Percentiles rank a stretch among this genome's conserved stretches.
Evolutionary conservation across 768 basidiomycete genomes (phyloP).

Genomic region (Kwoniella shandongensis): DNA sequence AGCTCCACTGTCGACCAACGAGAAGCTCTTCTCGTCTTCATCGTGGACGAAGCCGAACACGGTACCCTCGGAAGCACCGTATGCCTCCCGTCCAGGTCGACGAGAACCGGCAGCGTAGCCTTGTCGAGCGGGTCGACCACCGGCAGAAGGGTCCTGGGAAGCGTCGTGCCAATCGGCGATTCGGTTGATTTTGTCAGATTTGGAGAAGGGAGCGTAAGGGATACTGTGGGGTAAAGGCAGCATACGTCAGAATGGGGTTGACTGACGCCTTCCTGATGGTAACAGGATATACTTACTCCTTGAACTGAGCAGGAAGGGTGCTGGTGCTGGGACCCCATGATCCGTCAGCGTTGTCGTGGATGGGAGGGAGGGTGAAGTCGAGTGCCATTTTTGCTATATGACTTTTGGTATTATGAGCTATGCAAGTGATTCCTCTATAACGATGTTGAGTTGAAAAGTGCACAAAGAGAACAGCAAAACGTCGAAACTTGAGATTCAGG

Average conservation of each 20-base stretch:
- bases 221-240: conserved; percentile 57
- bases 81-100: conserved; percentile 65
- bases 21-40: conserved; percentile 96
- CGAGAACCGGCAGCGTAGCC: conserved; percentile 8
- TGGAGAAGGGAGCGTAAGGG: conserved; percentile 97
- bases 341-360: conserved; percentile 88
- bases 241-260: conserved; percentile 1
- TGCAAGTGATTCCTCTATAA: neutral
- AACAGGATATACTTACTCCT: conserved; percentile 61
- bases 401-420: neutral
- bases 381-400: conserved; percentile 30
- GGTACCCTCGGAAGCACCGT: conserved; percentile 72
- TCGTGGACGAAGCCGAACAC: conserved; percentile 97
- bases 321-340: conserved; percentile 64
- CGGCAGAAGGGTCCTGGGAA: conserved; percentile 49
- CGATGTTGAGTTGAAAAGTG: neutral
- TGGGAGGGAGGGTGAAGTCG: conserved; percentile 74
- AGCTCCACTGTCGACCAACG: conserved; percentile 79
- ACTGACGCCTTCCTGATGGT: neutral
- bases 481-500: conserved; percentile 20
- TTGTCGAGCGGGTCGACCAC: conserved; percentile 15
- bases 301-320: conserved; percentile 79
- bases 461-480: conserved; percentile 12
- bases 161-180: conserved; percentile 82
- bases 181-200: conserved; percentile 95